Percentiles rank a stretch among this genome's conserved stretches.
These are phyloP conservation scores for Penicillium sp. DNA, from an alignment of 2,329 filamentous ascomycete species.

Conservation along the genomic window DNA sequence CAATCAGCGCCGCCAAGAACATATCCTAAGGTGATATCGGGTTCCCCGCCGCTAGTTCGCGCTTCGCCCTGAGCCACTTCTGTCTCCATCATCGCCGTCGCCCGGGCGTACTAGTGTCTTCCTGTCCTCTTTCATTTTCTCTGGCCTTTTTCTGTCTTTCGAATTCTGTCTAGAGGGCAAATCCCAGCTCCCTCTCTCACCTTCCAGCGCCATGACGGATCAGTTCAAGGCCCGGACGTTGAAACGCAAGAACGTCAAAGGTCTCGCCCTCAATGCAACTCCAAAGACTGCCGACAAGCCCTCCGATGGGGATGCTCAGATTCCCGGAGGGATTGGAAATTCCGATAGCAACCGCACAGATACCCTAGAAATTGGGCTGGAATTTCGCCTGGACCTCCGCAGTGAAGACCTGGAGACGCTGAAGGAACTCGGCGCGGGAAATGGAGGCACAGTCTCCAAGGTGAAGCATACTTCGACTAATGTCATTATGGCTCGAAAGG, in stretches of 20 bases:
- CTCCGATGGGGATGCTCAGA: slow-evolving; percentile 63
- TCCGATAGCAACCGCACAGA: slow-evolving; percentile 57
- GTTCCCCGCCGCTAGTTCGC: slow-evolving; percentile 24
- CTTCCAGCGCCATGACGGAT: slow-evolving; percentile 48
- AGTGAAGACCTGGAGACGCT: slow-evolving; percentile 88
- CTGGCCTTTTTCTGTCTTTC: slow-evolving; percentile 2
- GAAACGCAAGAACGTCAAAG: slow-evolving; percentile 99
- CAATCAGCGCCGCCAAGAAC: slow-evolving; percentile 27
- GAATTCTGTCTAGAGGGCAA: neutral
- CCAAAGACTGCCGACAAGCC: slow-evolving; percentile 63
- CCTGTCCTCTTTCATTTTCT: slow-evolving; percentile 4
- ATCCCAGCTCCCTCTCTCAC: slow-evolving; percentile 2
- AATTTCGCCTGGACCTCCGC: slow-evolving; percentile 88
- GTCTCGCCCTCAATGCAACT: slow-evolving; percentile 76
- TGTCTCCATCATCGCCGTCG: slow-evolving; percentile 14
- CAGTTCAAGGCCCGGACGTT: slow-evolving; percentile 66
- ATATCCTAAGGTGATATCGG: slow-evolving; percentile 25
- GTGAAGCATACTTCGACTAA: slow-evolving; percentile 92
- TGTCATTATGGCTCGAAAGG: slow-evolving; percentile 97
- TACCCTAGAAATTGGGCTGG: slow-evolving; percentile 89
- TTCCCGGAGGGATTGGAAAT: slow-evolving; percentile 55
- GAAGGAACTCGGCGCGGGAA: slow-evolving; percentile 91
- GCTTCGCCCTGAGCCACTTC: slow-evolving; percentile 15
- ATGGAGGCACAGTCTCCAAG: slow-evolving; percentile 97
- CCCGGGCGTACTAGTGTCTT: neutral